Conservation (phyloP, 345 rosid species). For the Ceriops decandra region DNA sequence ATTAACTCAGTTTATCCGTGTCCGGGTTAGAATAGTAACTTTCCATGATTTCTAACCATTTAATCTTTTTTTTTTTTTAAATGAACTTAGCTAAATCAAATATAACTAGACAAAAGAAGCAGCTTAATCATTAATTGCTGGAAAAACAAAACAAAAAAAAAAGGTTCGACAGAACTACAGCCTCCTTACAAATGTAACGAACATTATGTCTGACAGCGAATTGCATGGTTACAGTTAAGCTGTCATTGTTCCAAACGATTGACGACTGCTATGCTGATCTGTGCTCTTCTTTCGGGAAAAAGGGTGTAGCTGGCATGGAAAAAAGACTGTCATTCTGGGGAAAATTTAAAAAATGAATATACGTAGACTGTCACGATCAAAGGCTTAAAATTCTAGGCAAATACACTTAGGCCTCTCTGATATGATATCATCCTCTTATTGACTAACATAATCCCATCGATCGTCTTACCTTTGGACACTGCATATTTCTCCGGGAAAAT, state of each 20-base stretch:
- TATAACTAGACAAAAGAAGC: too few relatives aligned
- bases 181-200: not conserved
- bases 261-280: conserved; percentile 17
- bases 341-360: not conserved
- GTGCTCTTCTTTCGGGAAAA: not conserved
- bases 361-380: conserved; percentile 15
- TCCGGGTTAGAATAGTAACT: not conserved
- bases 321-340: conserved; percentile 3
- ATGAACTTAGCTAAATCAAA: too few relatives aligned
- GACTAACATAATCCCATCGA: not conserved
- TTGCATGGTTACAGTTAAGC: conserved; percentile 29
- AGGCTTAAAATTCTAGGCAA: conserved; percentile 5
- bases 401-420: not conserved
- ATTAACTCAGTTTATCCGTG: conserved; percentile 3
- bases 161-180: not conserved
- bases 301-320: conserved; percentile 9
- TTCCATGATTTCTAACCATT: too few relatives aligned
- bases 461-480: not conserved
- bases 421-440: not conserved
- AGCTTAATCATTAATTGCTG: too few relatives aligned
- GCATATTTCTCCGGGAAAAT: not conserved
- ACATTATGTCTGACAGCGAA: conserved; percentile 5
- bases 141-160: too few relatives aligned
- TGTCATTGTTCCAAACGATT: conserved; percentile 31
- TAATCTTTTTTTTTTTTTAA: not conserved